These are phyloP conservation scores for Opeltia flavorubescens DNA, from an alignment of 495 filamentous ascomycete species.

Conservation along the genomic window DNA sequence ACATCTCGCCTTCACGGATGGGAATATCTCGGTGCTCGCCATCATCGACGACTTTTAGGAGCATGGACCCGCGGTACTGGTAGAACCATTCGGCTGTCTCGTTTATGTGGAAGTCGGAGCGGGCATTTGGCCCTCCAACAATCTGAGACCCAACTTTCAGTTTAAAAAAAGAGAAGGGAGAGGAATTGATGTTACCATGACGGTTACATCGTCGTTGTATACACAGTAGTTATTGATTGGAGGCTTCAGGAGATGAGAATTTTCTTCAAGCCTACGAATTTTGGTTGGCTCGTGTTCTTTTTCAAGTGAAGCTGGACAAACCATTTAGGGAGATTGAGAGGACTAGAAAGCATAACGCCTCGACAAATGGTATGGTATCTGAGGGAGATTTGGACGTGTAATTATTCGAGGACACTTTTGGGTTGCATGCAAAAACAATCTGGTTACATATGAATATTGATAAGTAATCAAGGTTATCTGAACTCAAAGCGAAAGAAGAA, in stretches of 20 bases:
- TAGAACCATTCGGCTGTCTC: slow-evolving; percentile 95
- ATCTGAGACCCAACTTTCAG: slow-evolving; percentile 41
- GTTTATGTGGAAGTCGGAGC: slow-evolving; percentile 98
- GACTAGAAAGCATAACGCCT: slow-evolving; percentile 31
- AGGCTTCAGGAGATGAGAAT: slow-evolving; percentile 84
- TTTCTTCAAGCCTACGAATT: slow-evolving; percentile 65
- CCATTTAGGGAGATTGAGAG: slow-evolving; percentile 80
- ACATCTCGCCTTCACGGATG: slow-evolving; percentile 89
- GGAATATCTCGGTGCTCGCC: slow-evolving; percentile 65
- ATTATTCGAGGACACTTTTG: too few relatives aligned
- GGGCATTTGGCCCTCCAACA: slow-evolving; percentile 89
- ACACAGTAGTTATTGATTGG: slow-evolving; percentile 97
- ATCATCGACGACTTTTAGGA: slow-evolving; percentile 73
- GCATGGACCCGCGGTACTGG: slow-evolving; percentile 84
- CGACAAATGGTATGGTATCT: neutral
- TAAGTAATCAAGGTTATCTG: too few relatives aligned
- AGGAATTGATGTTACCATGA: slow-evolving; percentile 41
- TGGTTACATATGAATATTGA: too few relatives aligned
- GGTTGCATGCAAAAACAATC: neutral
- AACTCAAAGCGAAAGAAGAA: too few relatives aligned
- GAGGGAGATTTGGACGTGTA: too few relatives aligned
- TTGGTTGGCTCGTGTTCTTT: neutral
- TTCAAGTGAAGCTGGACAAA: slow-evolving; percentile 22
- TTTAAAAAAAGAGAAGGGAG: neutral
- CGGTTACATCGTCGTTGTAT: slow-evolving; percentile 65